Conservation (phyloP, 1,139 yeast genomes). For the Zygoascus hellenicus region DNA sequence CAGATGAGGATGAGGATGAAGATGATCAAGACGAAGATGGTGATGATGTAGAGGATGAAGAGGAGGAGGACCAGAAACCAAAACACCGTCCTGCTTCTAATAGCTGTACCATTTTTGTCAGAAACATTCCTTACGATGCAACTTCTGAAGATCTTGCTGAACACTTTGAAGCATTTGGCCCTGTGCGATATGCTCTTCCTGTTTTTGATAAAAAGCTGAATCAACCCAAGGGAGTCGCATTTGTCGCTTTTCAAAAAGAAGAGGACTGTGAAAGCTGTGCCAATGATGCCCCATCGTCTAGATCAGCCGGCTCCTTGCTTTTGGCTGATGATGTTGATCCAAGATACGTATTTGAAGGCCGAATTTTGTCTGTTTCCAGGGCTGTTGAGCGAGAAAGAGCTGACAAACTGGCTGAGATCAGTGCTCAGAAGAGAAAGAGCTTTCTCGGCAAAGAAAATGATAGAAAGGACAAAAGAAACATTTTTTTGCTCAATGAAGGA, state of each 20-base stretch:
- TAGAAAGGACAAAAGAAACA: constrained; percentile 75
- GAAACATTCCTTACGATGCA: constrained; percentile 94
- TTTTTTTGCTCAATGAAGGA: constrained; percentile 89
- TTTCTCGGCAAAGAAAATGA: constrained; percentile 73
- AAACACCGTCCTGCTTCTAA: constrained; percentile 29
- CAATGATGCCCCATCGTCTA: constrained; percentile 70
- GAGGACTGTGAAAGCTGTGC: constrained; percentile 65
- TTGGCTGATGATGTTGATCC: constrained; percentile 90
- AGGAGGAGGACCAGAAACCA: constrained; percentile 33
- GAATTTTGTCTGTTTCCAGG: constrained; percentile 75
- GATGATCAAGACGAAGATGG: constrained; percentile 26
- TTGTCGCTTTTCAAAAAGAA: constrained; percentile 71
- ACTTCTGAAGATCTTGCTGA: constrained; percentile 69
- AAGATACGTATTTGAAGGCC: constrained; percentile 85
- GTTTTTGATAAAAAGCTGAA: constrained; percentile 84
- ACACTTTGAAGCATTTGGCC: constrained; percentile 80
- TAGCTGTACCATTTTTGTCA: constrained; percentile 54
- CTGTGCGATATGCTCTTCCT: constrained; percentile 87
- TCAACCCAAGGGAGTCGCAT: constrained; percentile 89
- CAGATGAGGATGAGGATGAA: constrained; percentile 27
- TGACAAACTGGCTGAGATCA: constrained; percentile 61
- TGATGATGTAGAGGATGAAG: constrained; percentile 33
- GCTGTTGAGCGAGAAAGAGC: constrained; percentile 92
- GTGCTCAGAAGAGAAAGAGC: constrained; percentile 67
- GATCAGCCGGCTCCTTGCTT: constrained; percentile 62